phyloP scores from a whole-genome alignment of 2,329 filamentous ascomycete species.

The Elsinoe australis region DNA sequence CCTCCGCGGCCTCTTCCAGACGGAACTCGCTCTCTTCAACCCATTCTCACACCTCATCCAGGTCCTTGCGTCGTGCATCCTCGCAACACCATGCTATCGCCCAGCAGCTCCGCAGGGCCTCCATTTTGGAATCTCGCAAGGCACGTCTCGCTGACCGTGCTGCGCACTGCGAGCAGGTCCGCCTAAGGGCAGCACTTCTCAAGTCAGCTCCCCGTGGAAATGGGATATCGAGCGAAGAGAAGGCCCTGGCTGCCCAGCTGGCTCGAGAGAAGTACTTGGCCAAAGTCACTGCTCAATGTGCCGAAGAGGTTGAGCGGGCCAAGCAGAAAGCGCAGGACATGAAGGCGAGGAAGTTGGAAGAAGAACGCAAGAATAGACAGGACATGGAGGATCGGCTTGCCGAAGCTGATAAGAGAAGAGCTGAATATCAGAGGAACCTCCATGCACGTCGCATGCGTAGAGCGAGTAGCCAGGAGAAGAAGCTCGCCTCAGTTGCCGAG shows the following conservation, averaged over 20 bases:
- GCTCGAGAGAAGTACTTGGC: slow-evolving; percentile 73
- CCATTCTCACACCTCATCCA: slow-evolving; percentile 62
- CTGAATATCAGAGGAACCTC: slow-evolving; percentile 44
- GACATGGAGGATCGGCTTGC: slow-evolving; percentile 76
- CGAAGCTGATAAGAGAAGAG: slow-evolving; percentile 65
- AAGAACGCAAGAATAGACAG: slow-evolving; percentile 58
- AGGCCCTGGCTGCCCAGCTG: slow-evolving; percentile 67
- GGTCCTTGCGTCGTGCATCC: slow-evolving; percentile 42
- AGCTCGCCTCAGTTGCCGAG: slow-evolving; percentile 44
- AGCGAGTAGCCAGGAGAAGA: slow-evolving; percentile 42
- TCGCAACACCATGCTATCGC: slow-evolving; percentile 70
- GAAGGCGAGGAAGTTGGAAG: slow-evolving; percentile 70
- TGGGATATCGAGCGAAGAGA: slow-evolving; percentile 62
- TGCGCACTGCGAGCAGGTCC: slow-evolving; percentile 75
- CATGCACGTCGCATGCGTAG: slow-evolving; percentile 38
- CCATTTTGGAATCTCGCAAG: slow-evolving; percentile 73
- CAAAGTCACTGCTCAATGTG: slow-evolving; percentile 72
- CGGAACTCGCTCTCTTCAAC: slow-evolving; percentile 72
- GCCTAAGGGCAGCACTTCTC: slow-evolving; percentile 63
- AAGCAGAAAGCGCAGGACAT: slow-evolving; percentile 77
- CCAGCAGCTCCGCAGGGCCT: slow-evolving; percentile 70
- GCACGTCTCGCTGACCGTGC: slow-evolving; percentile 72
- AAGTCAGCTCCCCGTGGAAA: slow-evolving; percentile 57
- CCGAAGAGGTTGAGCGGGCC: slow-evolving; percentile 73
- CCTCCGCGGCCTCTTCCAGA: slow-evolving; percentile 69